Evolutionary conservation across 208 protist genomes (phyloP), one percentile per base, ranked within the genome.

Genomic region (Zelonia costaricensis): DNA sequence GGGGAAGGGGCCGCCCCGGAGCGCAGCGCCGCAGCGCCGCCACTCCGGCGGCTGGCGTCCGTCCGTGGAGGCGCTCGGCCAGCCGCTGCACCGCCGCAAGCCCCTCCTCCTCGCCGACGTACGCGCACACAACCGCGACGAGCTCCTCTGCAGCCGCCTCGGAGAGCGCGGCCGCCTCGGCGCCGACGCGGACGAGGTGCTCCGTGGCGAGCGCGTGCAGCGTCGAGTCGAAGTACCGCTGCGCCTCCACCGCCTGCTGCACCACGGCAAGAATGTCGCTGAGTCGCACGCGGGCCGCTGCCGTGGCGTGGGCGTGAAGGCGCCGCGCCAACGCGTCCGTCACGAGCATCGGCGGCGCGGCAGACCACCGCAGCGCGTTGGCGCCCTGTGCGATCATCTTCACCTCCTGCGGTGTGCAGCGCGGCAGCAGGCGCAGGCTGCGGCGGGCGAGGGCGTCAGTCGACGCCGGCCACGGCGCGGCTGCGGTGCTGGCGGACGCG

Each of bases 371-470:
- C 27, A 93, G 40, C 15, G 84, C 68, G 4, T 35, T 40, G 35
- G 75, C 76, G 16, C 87, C 87, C 27, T 67, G 58, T 2, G 81
- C 74, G 7, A 93, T 57, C 77, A 93, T 90, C 9, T 69, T 54
- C 33, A 93, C 40, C 57, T 93, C 87, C 23, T 74, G 70, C 33
- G 80, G 55, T 8, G 51, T 61, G 61, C 87, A 93, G 28, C 58
- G 43, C 16, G 76, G 80, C 16, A 64, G 46, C 10, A 88, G 20
- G 23, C 78, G 82, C 13, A 74, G 52, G 28, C 42, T 66, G 18
- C 60, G 71, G 3, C 43, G 46, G 0, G 57, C 61, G 4, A 75
- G 62, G 10, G 69, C 30, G 5, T 56, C 69, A 1, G 35, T 46
- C 13, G 31, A 40, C 20, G 36, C 43, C 6, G 18, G 23, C 1